Conservation (phyloP, 129 eudicot genomes). For the Tanacetum coccineum region DNA sequence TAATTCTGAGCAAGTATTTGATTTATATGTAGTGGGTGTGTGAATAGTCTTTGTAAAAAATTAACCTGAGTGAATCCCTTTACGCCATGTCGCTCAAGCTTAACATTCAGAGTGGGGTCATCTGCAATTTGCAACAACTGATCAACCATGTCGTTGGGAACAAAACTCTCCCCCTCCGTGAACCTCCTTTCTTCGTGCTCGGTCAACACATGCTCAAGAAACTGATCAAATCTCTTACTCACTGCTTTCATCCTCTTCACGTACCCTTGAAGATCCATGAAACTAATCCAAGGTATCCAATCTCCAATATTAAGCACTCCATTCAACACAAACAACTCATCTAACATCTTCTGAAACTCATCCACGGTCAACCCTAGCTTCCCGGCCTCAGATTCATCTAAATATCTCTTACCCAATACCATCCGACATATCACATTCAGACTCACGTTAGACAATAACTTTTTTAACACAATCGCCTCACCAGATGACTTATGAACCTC, state of each 20-base stretch:
- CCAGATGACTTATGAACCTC: slow-evolving; percentile 5
- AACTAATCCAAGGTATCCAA: slow-evolving; percentile 44
- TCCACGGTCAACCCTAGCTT: slow-evolving; percentile 21
- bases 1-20: too few species aligned
- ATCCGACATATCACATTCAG: slow-evolving; percentile 38
- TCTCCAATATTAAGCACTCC: slow-evolving; percentile 60
- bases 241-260: slow-evolving; percentile 53
- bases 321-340: slow-evolving; percentile 45
- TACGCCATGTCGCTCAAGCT: slow-evolving; percentile 62
- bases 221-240: slow-evolving; percentile 39
- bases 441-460: slow-evolving; percentile 27
- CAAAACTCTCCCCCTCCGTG: slow-evolving; percentile 23
- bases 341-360: slow-evolving; percentile 44
- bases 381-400: not conserved
- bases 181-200: slow-evolving; percentile 38
- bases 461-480: slow-evolving; percentile 17
- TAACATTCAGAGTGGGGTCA: slow-evolving; percentile 57
- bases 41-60: too few species aligned
- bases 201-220: slow-evolving; percentile 45
- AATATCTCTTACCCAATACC: slow-evolving; percentile 43
- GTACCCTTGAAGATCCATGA: slow-evolving; percentile 48
- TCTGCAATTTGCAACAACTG: slow-evolving; percentile 54
- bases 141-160: slow-evolving; percentile 65
- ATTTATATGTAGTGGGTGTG: too few species aligned
- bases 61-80: slow-evolving; percentile 48